phyloP scores from a whole-genome alignment of 495 filamentous ascomycete species.

The Penicillium coffeae region DNA sequence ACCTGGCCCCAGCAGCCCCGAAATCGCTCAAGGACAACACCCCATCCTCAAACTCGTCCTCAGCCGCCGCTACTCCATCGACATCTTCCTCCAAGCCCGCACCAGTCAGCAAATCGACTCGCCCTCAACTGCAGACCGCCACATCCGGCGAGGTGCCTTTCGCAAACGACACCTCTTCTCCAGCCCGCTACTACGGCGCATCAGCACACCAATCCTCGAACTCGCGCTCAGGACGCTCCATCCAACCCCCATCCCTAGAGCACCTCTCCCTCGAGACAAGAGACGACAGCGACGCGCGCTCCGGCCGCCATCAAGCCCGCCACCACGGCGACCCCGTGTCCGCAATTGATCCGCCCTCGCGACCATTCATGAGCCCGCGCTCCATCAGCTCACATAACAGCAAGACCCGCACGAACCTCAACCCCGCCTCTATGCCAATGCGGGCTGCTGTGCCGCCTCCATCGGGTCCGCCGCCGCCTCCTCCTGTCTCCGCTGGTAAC shows the following conservation, averaged over 20 bases:
- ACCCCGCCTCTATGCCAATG: slow-evolving; percentile 39
- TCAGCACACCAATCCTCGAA: slow-evolving; percentile 22
- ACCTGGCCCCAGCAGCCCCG: slow-evolving; percentile 64
- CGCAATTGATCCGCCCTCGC: slow-evolving; percentile 33
- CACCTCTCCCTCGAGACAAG: slow-evolving; percentile 39
- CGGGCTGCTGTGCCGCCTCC: slow-evolving; percentile 39
- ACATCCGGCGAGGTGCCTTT: slow-evolving; percentile 66
- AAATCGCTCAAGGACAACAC: slow-evolving; percentile 36
- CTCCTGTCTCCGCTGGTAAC: slow-evolving; percentile 30
- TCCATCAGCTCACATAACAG: slow-evolving; percentile 38
- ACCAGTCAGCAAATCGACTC: slow-evolving; percentile 38
- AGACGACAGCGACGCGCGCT: slow-evolving; percentile 33
- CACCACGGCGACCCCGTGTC: slow-evolving; percentile 36
- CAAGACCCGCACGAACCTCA: slow-evolving; percentile 33
- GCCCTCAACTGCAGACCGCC: slow-evolving; percentile 54
- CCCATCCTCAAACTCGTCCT: slow-evolving; percentile 6
- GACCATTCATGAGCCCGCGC: slow-evolving; percentile 34
- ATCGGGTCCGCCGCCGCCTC: slow-evolving; percentile 33
- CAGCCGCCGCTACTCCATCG: slow-evolving; percentile 12
- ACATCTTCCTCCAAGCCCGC: slow-evolving; percentile 21
- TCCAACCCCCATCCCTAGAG: slow-evolving; percentile 36
- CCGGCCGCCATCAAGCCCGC: slow-evolving; percentile 35
- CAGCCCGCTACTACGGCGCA: slow-evolving; percentile 24
- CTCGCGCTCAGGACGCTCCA: slow-evolving; percentile 26
- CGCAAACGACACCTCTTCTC: slow-evolving; percentile 45